Evolutionary conservation across 495 filamentous ascomycete genomes (phyloP), one percentile per base, ranked within the genome.

Genomic region (Penicillium tannophilum): DNA sequence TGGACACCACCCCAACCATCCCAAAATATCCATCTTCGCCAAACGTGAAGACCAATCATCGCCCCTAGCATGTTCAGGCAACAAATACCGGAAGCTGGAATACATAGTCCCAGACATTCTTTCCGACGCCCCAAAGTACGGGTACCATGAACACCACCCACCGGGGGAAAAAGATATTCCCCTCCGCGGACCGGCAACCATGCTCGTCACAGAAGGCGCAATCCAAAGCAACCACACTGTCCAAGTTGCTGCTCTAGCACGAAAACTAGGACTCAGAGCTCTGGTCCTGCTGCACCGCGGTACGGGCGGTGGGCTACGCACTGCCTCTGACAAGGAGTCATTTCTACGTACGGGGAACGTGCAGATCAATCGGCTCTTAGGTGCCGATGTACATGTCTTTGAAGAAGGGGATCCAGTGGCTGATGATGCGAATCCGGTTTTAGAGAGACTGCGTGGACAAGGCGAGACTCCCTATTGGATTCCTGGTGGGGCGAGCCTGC

Each of bases 41-140:
- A 76, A 76, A 60, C 63, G 73, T n/a, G 75, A 78, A 65, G 75
- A 78, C 68, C 72, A 74, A 20, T 58, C 58, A 56, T 68, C 72
- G 45, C 72, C 72, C 19, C 68, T 78, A 47, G 68, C 72, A 51
- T 68, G 66, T 47, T 52, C 73, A 24, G 75, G 75, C 28, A 78
- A 78, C 63, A 78, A 78, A 66, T 75, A 76, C 62, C 73, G 75
- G 47, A 78, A 78, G 60, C 65, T 78, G 30, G 75, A 78, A 63
- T 78, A 78, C 61, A 69, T 78, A 26, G 58, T 76, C 14, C 73
- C 73, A 0, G 72, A 78, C 42, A 72, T 76, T 26, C 64, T 72
- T 39, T 67, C 63, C 31, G 11, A 33, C 9, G 36, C 31, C 12
- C 68, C 66, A 20, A 48, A 35, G 20, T 45, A 69, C 31, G 54